Percentiles rank a stretch among this genome's conserved stretches.
These are phyloP conservation scores for Metschnikowia picachoensis DNA, from an alignment of 805 yeast species.

Conservation along the genomic window DNA sequence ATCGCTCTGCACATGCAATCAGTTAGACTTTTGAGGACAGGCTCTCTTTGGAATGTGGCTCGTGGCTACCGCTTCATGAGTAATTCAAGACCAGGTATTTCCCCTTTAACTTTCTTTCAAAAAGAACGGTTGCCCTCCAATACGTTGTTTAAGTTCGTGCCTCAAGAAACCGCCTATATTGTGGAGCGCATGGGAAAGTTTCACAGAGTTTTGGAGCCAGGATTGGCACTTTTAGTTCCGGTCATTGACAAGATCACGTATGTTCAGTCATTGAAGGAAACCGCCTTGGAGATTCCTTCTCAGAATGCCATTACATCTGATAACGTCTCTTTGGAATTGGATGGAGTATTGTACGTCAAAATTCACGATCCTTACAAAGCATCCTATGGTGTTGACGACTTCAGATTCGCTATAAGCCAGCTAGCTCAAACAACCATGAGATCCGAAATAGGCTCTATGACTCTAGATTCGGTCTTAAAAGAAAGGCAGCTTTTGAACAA, in stretches of 20 bases:
- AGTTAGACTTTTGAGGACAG: background rate
- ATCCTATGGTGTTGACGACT: conserved; percentile 83
- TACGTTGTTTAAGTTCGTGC: conserved; percentile 73
- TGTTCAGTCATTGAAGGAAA: conserved; percentile 78
- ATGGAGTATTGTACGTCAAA: conserved; percentile 75
- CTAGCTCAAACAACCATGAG: conserved; percentile 91
- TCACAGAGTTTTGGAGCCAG: conserved; percentile 63
- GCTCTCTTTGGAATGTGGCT: background rate
- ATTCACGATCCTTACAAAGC: conserved; percentile 83
- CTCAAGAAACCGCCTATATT: conserved; percentile 88
- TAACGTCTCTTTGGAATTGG: conserved; percentile 79
- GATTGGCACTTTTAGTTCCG: conserved; percentile 70
- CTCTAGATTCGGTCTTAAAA: conserved; percentile 71
- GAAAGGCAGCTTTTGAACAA: conserved; percentile 71
- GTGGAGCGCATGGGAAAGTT: conserved; percentile 91
- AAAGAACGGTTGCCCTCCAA: conserved; percentile 65
- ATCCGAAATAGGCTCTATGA: conserved; percentile 79
- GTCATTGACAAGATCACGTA: conserved; percentile 72
- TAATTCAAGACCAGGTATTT: conserved; percentile 7
- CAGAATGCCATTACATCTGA: conserved; percentile 85
- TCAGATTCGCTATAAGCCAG: conserved; percentile 79
- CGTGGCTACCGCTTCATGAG: conserved; percentile 10
- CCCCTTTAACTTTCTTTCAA: conserved; percentile 52
- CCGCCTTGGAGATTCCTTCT: conserved; percentile 79
- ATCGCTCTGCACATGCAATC: conserved; percentile 1